phyloP scores from a whole-genome alignment of 2,329 filamentous ascomycete species.

The Fusarium continuum region DNA sequence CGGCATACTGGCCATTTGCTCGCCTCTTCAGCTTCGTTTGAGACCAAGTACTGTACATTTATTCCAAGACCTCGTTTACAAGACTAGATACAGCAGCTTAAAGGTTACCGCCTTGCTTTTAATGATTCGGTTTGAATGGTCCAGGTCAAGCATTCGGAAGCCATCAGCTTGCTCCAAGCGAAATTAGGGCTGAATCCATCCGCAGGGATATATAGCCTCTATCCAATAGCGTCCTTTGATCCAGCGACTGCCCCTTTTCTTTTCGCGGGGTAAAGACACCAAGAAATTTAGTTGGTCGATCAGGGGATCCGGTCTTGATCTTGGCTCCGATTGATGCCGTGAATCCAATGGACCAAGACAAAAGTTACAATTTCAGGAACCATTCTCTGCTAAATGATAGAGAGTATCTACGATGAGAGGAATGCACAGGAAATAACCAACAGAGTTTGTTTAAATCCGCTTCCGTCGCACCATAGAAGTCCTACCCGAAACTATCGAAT shows the following conservation, averaged over 20 bases:
- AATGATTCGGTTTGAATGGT: no score
- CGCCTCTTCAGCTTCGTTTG: no score
- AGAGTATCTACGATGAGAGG: no score
- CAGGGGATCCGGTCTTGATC: neutral
- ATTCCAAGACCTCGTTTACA: no score
- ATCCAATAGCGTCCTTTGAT: neutral
- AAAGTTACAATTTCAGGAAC: no score
- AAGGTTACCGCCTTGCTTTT: neutral
- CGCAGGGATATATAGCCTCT: neutral
- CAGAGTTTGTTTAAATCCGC: neutral
- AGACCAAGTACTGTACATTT: no score
- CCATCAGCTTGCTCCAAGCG: neutral
- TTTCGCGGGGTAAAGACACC: conserved; percentile 16
- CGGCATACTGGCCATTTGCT: no score
- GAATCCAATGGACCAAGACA: no score
- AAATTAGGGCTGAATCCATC: conserved; percentile 4
- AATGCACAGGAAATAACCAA: neutral
- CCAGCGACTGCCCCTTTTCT: neutral
- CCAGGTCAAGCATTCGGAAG: neutral
- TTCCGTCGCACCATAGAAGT: neutral
- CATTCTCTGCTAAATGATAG: no score
- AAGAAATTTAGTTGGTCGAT: neutral
- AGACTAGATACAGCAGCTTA: no score
- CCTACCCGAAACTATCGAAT: neutral
- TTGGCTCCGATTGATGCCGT: no score